phyloP scores from a whole-genome alignment of 352 stramenopile species.

The Thalassiosira sp. region DNA sequence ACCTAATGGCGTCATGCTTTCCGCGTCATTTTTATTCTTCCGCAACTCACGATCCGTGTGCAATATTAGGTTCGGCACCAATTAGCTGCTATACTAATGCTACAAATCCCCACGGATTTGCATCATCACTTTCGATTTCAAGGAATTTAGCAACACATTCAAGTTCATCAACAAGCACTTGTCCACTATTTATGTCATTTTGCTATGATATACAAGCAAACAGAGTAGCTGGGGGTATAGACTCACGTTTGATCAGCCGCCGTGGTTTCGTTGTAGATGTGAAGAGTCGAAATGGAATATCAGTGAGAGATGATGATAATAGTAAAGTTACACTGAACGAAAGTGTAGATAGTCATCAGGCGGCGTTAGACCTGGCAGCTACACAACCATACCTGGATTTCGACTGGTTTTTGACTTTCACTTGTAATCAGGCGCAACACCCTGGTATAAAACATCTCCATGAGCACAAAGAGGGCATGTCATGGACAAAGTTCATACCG shows the following conservation, averaged over 20 bases:
- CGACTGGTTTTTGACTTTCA: slow-evolving; percentile 41
- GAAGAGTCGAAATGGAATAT: slow-evolving; percentile 23
- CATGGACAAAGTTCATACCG: slow-evolving; percentile 21
- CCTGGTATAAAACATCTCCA: slow-evolving; percentile 22
- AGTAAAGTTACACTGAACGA: slow-evolving; percentile 11
- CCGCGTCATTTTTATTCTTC: slow-evolving; percentile 33
- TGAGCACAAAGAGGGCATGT: slow-evolving; percentile 10
- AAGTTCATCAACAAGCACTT: slow-evolving; percentile 20
- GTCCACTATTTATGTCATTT: slow-evolving; percentile 5
- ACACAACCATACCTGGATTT: slow-evolving; percentile 16
- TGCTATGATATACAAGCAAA: slow-evolving; percentile 32
- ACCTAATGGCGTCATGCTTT: slow-evolving; percentile 22
- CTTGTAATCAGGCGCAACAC: slow-evolving; percentile 31
- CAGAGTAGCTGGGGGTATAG: neutral
- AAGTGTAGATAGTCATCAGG: slow-evolving; percentile 34
- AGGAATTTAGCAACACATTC: slow-evolving; percentile 20
- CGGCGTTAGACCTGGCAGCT: slow-evolving; percentile 26
- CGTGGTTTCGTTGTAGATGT: slow-evolving; percentile 31
- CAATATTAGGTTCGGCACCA: slow-evolving; percentile 22
- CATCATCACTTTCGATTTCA: slow-evolving; percentile 9
- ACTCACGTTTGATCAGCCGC: slow-evolving; percentile 20
- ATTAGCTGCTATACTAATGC: slow-evolving; percentile 23
- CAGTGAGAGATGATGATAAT: neutral
- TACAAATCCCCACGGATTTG: slow-evolving; percentile 28
- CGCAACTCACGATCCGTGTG: slow-evolving; percentile 19